A percentile compares a stretch with the other conserved stretches of the same genome.
phyloP scores from a whole-genome alignment of 768 basidiomycete genomes.

The Trametes maxima region DNA sequence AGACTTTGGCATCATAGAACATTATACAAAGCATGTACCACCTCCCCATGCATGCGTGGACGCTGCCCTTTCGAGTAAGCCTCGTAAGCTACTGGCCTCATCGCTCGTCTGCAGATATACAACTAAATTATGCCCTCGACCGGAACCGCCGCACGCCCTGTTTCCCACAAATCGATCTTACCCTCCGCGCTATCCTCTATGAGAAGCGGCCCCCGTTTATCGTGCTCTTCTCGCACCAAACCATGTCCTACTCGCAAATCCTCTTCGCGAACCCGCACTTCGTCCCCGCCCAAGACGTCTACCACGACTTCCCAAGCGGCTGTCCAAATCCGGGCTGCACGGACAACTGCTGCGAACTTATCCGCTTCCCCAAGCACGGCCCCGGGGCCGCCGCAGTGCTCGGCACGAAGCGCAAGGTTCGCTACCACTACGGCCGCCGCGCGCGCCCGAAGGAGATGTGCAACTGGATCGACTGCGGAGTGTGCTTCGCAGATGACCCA shows the following conservation, averaged over 20 bases:
- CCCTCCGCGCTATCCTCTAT: slow-evolving; percentile 72
- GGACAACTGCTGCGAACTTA: slow-evolving; percentile 77
- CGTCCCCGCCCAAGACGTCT: slow-evolving; percentile 72
- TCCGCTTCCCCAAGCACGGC: slow-evolving; percentile 73
- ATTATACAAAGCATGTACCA: background rate
- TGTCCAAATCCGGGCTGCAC: slow-evolving; percentile 80
- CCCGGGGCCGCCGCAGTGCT: slow-evolving; percentile 62
- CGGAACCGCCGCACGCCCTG: slow-evolving; percentile 75
- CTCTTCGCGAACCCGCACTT: slow-evolving; percentile 73
- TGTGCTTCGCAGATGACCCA: slow-evolving; percentile 55
- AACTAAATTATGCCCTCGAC: slow-evolving; percentile 64
- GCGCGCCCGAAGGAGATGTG: slow-evolving; percentile 68
- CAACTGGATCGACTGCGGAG: slow-evolving; percentile 79
- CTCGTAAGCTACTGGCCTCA: slow-evolving; percentile 1
- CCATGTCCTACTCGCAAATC: slow-evolving; percentile 80
- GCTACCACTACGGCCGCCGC: slow-evolving; percentile 41
- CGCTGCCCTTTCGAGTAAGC: background rate
- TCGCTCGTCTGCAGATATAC: slow-evolving; percentile 50
- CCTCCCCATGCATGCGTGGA: background rate
- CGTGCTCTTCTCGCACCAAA: slow-evolving; percentile 78
- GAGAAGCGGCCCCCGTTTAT: slow-evolving; percentile 79
- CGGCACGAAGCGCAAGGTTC: slow-evolving; percentile 53
- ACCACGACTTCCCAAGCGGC: slow-evolving; percentile 77
- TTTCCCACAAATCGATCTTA: slow-evolving; percentile 81
- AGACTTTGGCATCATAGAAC: too few relatives aligned